These are phyloP conservation scores for Claviceps citrina DNA, from an alignment of 2,329 filamentous ascomycete genomes.

Conservation along the genomic window DNA sequence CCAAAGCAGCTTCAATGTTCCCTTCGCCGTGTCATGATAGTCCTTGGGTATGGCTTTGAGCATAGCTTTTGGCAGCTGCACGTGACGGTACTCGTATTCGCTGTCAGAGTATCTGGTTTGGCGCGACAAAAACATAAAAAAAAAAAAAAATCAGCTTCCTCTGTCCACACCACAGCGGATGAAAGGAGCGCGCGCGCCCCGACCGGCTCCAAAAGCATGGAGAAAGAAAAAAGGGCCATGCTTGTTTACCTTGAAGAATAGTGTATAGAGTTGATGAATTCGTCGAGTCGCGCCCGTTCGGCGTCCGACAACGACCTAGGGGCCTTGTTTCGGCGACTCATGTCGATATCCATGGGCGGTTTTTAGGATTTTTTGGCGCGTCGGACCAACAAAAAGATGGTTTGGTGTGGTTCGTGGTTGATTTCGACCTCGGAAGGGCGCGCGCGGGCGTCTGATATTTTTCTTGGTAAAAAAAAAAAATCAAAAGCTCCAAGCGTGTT, in stretches of 20 bases:
- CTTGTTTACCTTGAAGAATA: constrained; percentile 73
- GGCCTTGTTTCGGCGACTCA: constrained; percentile 69
- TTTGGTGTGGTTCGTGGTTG: too few relatives aligned
- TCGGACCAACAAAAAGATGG: constrained; percentile 5
- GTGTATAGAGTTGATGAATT: constrained; percentile 86
- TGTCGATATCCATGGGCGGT: constrained; percentile 54
- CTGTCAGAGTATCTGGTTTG: constrained; percentile 75
- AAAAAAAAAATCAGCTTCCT: not conserved
- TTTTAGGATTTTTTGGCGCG: not conserved
- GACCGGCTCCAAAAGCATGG: not conserved
- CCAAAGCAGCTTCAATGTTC: constrained; percentile 90
- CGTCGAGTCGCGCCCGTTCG: constrained; percentile 72
- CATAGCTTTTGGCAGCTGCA: constrained; percentile 96
- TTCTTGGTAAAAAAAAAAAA: too few relatives aligned
- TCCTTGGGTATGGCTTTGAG: constrained; percentile 91
- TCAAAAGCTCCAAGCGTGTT: constrained; percentile 1
- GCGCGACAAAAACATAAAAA: too few relatives aligned
- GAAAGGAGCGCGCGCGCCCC: too few relatives aligned
- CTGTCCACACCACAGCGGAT: too few relatives aligned
- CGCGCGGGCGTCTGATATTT: too few relatives aligned
- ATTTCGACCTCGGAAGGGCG: too few relatives aligned
- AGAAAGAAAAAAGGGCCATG: too few relatives aligned
- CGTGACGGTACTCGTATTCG: constrained; percentile 92
- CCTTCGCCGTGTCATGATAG: constrained; percentile 77
- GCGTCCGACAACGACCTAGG: constrained; percentile 65